phyloP scores from a whole-genome alignment of 108 stramenopile species.

The Parietichytrium sp. region DNA sequence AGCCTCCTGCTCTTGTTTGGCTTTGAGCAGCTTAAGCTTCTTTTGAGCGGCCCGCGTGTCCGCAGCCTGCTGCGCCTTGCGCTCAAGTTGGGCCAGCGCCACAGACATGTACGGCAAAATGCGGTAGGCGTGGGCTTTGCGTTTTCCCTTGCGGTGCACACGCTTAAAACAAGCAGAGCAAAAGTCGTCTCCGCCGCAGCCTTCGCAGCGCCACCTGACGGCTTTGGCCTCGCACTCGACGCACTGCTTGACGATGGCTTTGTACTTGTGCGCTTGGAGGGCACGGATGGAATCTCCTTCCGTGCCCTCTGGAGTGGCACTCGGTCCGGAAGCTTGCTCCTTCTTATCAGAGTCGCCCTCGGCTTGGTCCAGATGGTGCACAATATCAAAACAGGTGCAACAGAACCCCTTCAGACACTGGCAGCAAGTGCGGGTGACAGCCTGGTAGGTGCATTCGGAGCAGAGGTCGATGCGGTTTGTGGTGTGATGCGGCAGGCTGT shows the following conservation, averaged over 20 bases:
- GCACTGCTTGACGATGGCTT: not conserved
- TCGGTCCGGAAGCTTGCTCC: not conserved
- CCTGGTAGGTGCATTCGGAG: conserved; percentile 13
- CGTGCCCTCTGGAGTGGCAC: no score
- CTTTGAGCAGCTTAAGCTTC: not conserved
- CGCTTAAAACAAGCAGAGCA: conserved; percentile 2
- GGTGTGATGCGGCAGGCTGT: not conserved
- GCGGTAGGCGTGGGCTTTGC: not conserved
- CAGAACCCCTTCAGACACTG: not conserved
- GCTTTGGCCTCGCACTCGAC: not conserved
- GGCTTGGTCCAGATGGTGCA: not conserved
- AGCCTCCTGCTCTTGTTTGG: not conserved
- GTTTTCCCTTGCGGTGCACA: conserved; percentile 6
- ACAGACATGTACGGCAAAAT: not conserved
- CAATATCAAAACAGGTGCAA: conserved; percentile 22
- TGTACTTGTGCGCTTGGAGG: not conserved
- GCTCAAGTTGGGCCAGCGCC: not conserved
- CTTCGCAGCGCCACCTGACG: conserved; percentile 31
- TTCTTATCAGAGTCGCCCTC: not conserved
- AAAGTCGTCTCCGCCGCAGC: conserved; percentile 22
- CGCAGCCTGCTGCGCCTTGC: not conserved
- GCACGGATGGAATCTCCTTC: no score
- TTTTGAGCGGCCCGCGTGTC: not conserved
- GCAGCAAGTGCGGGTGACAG: not conserved
- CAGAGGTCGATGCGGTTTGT: not conserved